Evolutionary conservation across 73 alveolate genomes (phyloP), one percentile per base, ranked within the genome.

Genomic region (Blepharisma japonicum): DNA sequence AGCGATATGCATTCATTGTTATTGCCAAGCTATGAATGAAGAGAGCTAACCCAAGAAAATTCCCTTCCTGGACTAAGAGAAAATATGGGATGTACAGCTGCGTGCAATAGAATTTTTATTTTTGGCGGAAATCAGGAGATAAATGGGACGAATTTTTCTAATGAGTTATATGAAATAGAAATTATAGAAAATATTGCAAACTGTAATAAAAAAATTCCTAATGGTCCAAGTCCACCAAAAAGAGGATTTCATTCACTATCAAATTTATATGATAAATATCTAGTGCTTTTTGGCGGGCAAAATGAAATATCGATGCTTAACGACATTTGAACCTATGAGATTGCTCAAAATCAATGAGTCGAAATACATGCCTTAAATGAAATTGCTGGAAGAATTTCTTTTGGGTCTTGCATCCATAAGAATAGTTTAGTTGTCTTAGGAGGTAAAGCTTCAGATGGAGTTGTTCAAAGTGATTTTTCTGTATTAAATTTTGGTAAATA

Each of bases 201-300:
- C 18, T 61, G 74, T 61, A 61, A 2, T 14, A 61, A 61, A 61
- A 61, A 14, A n/a, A 25, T 25, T 20, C 14, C 49, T 20, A 18
- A 11, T 61, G 74, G 74, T 8, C 38, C 38, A 14, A 9, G 14
- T 11, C 74, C 74, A 18, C 74, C 74, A 9, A 61, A 61, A 61
- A 61, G 74, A 61, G 14, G 0, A 61, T 18, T 11, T 61, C 74
- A 61, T 61, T 2, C 74, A 14, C 14, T 61, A 39, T 61, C 48
- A 2, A n/a, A 61, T 20, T 20, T 61, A 39, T 2, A 61, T 61
- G 23, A 61, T 25, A n/a, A 20, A 8, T 61, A 14, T 39, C 46
- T 61, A 9, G 46, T 61, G 46, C 74, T 61, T 0, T 61, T 14
- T 61, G 74, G 74, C 11, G 74, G 74, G 11, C 47, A 61, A 61